Percentiles rank a stretch among this genome's conserved stretches.
phyloP scores from a whole-genome alignment of 2,329 filamentous ascomycete species.

The Hortaea werneckii region DNA sequence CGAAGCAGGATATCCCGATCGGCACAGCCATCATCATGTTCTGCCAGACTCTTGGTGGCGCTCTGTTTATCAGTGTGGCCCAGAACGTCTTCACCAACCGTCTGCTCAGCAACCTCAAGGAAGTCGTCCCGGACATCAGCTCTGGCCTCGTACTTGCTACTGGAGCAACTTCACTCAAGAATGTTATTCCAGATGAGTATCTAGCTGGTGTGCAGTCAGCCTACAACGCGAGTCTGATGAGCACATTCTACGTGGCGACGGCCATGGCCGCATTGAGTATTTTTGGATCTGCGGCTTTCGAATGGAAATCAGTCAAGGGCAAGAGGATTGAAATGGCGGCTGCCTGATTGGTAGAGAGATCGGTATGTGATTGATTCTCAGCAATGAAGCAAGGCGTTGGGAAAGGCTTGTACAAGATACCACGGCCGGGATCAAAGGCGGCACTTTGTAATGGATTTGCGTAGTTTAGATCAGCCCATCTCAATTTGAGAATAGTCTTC shows the following conservation, averaged over 20 bases:
- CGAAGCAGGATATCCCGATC: constrained; percentile 34
- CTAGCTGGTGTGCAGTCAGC: constrained; percentile 47
- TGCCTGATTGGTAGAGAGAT: constrained; percentile 15
- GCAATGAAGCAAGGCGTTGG: too few species aligned
- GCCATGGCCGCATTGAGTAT: constrained; percentile 45
- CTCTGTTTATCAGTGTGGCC: constrained; percentile 39
- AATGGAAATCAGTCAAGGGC: constrained; percentile 57
- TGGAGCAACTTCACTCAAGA: constrained; percentile 51
- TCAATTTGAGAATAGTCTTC: too few species aligned
- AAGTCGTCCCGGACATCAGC: constrained; percentile 33
- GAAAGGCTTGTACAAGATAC: not conserved
- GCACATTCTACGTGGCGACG: constrained; percentile 51
- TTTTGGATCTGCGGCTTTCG: constrained; percentile 45
- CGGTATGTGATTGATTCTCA: too few species aligned
- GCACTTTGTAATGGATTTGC: not conserved
- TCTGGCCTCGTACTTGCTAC: constrained; percentile 33
- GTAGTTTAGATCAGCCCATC: not conserved
- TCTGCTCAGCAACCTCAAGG: constrained; percentile 31
- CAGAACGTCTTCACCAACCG: constrained; percentile 43
- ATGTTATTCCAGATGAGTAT: constrained; percentile 40
- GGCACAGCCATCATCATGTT: constrained; percentile 41
- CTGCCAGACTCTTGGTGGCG: constrained; percentile 37
- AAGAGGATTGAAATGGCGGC: constrained; percentile 30
- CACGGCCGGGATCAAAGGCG: not conserved
- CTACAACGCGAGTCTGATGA: constrained; percentile 53